A percentile compares a stretch with the other conserved stretches of the same genome.
These are phyloP conservation scores for Acmispon strigosus DNA, from an alignment of 306 rosid species.

Conservation along the genomic window DNA sequence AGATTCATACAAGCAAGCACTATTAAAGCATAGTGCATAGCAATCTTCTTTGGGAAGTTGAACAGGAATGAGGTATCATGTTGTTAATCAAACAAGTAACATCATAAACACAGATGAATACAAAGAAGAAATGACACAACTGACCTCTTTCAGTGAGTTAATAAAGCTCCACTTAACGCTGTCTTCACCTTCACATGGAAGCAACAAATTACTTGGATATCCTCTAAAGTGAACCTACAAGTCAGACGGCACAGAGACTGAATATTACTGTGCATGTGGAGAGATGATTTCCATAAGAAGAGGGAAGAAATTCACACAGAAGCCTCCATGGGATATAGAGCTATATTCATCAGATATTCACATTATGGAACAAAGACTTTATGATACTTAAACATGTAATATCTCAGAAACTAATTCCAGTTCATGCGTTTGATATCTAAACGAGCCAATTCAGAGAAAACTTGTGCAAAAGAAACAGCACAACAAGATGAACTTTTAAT, in stretches of 20 bases:
- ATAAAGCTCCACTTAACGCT: slow-evolving; percentile 87
- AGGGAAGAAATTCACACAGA: not conserved
- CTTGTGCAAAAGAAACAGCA: not conserved
- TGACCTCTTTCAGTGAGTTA: slow-evolving; percentile 92
- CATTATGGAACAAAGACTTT: not conserved
- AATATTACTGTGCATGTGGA: not conserved
- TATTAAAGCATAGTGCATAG: not conserved
- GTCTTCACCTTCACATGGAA: slow-evolving; percentile 94
- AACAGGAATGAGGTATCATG: not conserved
- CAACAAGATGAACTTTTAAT: not conserved
- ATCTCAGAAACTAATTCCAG: not conserved
- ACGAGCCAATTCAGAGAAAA: not conserved
- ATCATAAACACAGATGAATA: not conserved
- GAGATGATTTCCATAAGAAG: not conserved
- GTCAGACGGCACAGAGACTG: slow-evolving; percentile 13
- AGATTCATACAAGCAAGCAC: not conserved
- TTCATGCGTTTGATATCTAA: not conserved
- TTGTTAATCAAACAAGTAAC: slow-evolving; percentile 7
- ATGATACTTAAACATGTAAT: not conserved
- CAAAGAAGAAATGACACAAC: slow-evolving; percentile 6
- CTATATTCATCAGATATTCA: slow-evolving; percentile 1
- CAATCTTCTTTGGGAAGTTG: not conserved
- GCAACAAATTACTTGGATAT: slow-evolving; percentile 65
- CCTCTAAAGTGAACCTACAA: slow-evolving; percentile 88
- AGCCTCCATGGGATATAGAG: not conserved